Evolutionary conservation across 805 yeast species (phyloP).

Genomic region (Debaryomyces tyrocola): DNA sequence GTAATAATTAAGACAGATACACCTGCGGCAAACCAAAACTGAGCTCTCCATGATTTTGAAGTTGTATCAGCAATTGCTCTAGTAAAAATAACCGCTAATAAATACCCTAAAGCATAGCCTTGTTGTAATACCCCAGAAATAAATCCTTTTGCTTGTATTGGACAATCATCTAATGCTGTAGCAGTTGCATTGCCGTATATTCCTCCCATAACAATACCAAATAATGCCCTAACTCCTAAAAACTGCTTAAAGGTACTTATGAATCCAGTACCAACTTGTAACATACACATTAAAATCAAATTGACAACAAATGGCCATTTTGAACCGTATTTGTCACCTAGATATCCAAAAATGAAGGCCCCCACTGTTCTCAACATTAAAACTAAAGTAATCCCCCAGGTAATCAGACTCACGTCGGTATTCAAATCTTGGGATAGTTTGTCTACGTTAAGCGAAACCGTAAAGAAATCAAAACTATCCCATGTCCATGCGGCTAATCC

Average conservation of each 20-base stretch:
- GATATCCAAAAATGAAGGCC: constrained; percentile 57
- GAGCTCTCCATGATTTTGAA: constrained; percentile 57
- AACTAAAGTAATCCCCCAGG: constrained; percentile 69
- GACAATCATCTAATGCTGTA: constrained; percentile 55
- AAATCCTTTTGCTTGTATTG: constrained; percentile 54
- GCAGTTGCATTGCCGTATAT: constrained; percentile 56
- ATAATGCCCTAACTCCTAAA: constrained; percentile 60
- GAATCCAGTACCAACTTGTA: constrained; percentile 67
- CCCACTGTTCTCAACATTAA: constrained; percentile 70
- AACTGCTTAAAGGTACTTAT: constrained; percentile 56
- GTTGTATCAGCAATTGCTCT: constrained; percentile 58
- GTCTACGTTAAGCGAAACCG: constrained; percentile 52
- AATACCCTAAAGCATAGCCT: constrained; percentile 74
- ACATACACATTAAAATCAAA: constrained; percentile 44
- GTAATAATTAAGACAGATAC: constrained; percentile 35
- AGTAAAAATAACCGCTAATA: constrained; percentile 63
- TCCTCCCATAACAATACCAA: constrained; percentile 61
- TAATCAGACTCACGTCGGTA: constrained; percentile 47
- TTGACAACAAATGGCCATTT: constrained; percentile 56
- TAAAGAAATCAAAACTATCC: constrained; percentile 66
- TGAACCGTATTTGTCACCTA: constrained; percentile 62
- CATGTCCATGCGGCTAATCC: constrained; percentile 64
- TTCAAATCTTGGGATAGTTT: constrained; percentile 47
- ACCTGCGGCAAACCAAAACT: constrained; percentile 73
- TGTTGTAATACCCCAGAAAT: constrained; percentile 73